phyloP scores from a whole-genome alignment of 306 rosid species.

The Fagus sylvatica region DNA sequence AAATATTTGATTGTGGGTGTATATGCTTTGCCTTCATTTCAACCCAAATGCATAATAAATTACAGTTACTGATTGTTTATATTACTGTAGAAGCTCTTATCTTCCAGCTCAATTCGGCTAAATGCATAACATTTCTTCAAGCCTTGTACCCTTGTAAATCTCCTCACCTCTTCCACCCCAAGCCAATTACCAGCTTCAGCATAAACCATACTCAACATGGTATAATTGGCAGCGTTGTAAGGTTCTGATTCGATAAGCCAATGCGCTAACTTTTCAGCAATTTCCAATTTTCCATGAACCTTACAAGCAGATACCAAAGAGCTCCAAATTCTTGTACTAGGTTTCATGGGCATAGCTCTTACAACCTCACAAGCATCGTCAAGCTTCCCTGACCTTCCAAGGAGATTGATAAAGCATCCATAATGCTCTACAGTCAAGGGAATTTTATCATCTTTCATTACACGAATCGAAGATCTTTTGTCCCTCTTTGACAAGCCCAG shows the following conservation, averaged over 20 bases:
- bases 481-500: constrained; percentile 62
- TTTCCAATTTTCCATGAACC: constrained; percentile 56
- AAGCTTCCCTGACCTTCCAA: constrained; percentile 65
- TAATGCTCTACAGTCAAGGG: constrained; percentile 49
- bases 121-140: constrained; percentile 53
- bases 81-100: constrained; percentile 7
- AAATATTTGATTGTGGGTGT: no score
- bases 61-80: no score
- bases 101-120: constrained; percentile 48
- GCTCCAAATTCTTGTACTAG: constrained; percentile 62
- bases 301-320: constrained; percentile 61
- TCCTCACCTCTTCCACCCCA: constrained; percentile 47
- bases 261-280: constrained; percentile 50
- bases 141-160: constrained; percentile 42
- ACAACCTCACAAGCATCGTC: constrained; percentile 55
- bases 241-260: constrained; percentile 58
- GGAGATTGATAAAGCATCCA: constrained; percentile 62
- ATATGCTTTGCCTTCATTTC: no score
- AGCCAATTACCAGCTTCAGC: constrained; percentile 61
- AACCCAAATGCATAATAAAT: no score
- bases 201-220: constrained; percentile 50
- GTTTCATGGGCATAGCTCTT: constrained; percentile 56
- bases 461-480: constrained; percentile 41
- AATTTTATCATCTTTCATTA: constrained; percentile 30
- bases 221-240: constrained; percentile 51